Percentiles rank a stretch among this genome's conserved stretches.
These are phyloP conservation scores for Termitomyces sp. DNA, from an alignment of 768 basidiomycete genomes.

Conservation along the genomic window DNA sequence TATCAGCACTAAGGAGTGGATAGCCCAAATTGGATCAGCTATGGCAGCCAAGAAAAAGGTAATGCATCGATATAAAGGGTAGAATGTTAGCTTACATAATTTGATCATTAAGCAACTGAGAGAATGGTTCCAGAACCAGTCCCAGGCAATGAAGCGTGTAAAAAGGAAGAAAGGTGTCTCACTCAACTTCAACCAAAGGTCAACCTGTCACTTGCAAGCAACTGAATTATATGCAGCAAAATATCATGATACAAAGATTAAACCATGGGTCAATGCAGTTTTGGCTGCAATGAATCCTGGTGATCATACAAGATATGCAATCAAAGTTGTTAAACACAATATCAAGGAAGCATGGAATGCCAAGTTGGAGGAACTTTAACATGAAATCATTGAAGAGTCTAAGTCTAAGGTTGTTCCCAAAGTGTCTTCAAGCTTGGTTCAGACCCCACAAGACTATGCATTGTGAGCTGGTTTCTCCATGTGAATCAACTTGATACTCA, in stretches of 20 bases:
- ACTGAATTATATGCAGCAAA: not conserved
- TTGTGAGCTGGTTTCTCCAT: no score
- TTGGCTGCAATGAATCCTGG: not conserved
- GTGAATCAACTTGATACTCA: no score
- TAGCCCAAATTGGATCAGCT: not conserved
- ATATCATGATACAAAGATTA: not conserved
- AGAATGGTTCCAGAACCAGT: not conserved
- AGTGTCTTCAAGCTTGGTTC: not conserved
- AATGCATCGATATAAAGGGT: not conserved
- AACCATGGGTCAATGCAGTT: not conserved
- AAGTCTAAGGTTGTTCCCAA: not conserved
- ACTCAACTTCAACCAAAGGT: no score
- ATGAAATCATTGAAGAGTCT: not conserved
- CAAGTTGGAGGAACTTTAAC: not conserved
- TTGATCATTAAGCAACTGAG: not conserved
- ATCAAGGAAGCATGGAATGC: not conserved
- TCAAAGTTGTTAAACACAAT: not conserved
- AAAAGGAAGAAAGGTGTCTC: no score
- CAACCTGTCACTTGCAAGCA: not conserved
- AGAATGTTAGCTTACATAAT: no score
- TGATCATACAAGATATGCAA: not conserved
- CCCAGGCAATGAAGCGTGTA: no score
- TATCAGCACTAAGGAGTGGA: not conserved
- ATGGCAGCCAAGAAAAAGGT: not conserved
- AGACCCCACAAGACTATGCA: not conserved